A percentile compares a stretch with the other conserved stretches of the same genome.
Evolutionary conservation across 106 monocot species (phyloP).

Genomic region (Vanilla planifolia): DNA sequence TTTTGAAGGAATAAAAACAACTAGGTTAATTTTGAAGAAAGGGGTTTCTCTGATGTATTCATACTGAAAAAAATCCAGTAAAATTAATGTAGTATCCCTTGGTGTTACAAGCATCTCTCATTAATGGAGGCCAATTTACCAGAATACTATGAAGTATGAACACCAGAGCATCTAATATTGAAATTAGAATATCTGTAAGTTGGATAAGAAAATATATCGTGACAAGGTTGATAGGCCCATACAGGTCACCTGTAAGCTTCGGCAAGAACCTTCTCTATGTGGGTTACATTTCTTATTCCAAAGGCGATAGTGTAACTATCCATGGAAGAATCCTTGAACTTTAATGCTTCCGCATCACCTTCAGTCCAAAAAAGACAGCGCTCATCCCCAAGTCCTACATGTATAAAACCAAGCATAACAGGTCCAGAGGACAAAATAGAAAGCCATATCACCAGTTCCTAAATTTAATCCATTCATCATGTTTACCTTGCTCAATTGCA

Average conservation of each 20-base stretch:
- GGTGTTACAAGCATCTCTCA: too few species aligned
- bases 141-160: too few species aligned
- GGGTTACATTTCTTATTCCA: constrained; percentile 98
- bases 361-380: constrained; percentile 59
- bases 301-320: constrained; percentile 98
- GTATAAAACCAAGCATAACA: neutral
- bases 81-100: too few species aligned
- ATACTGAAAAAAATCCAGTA: too few species aligned
- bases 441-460: neutral
- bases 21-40: too few species aligned
- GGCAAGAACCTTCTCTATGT: constrained; percentile 74
- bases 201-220: too few species aligned
- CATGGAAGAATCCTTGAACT: constrained; percentile 75
- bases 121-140: too few species aligned
- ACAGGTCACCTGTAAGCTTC: constrained; percentile 75
- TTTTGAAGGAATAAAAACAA: too few species aligned
- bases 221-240: neutral
- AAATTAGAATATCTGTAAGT: too few species aligned
- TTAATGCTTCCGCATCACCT: constrained; percentile 96
- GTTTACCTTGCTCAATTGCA: constrained; percentile 66
- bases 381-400: constrained; percentile 45
- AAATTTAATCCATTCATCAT: neutral
- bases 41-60: too few species aligned
- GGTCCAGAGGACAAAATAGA: neutral
- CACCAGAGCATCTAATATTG: too few species aligned